Conservation (phyloP, 129 eudicot genomes). For the Escallonia rubra region DNA sequence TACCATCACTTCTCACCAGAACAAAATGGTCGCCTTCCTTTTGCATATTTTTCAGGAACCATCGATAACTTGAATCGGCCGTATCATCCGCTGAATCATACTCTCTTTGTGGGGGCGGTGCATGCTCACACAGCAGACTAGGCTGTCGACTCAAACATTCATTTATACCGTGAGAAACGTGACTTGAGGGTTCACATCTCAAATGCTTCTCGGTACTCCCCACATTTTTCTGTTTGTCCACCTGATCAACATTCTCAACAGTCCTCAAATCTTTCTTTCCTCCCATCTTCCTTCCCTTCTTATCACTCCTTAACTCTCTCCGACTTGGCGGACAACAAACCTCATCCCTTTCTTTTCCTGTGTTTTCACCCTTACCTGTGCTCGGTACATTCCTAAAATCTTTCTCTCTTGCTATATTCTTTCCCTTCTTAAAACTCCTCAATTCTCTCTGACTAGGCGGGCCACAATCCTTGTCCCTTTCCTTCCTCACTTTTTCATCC, state of each 20-base stretch:
- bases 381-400: background rate
- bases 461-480: background rate
- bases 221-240: background rate
- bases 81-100: background rate
- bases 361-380: background rate
- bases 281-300: background rate
- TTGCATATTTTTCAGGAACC: background rate
- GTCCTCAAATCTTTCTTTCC: background rate
- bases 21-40: background rate
- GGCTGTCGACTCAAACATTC: background rate
- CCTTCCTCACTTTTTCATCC: background rate
- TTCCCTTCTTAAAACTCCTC: background rate
- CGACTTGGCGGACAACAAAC: too few species aligned
- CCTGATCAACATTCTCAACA: background rate
- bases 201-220: background rate
- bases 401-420: background rate
- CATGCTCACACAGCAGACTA: background rate
- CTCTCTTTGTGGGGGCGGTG: background rate
- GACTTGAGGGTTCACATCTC: background rate
- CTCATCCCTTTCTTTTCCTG: background rate
- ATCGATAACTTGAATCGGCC: background rate
- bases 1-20: background rate
- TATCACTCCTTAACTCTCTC: too few species aligned
- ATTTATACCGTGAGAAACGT: background rate
- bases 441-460: too few species aligned